Evolutionary conservation across 1,284 basidiomycete genomes (phyloP).

Genomic region (Cutaneotrichosporon mucoides): DNA sequence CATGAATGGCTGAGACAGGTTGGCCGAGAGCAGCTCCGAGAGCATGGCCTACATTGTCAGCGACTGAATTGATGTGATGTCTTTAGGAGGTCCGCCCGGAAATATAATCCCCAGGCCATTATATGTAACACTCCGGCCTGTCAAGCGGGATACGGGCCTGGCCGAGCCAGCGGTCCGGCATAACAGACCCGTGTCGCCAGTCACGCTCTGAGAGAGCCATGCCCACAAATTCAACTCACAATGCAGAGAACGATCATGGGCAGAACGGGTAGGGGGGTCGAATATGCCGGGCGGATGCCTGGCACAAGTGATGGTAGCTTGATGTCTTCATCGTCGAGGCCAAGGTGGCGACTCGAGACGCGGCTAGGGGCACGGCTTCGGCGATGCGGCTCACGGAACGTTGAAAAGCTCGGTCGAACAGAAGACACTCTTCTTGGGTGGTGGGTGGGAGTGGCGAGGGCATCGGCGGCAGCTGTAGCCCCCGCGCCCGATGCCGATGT

Average conservation of each 20-base stretch:
- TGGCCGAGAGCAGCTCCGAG: conserved; percentile 86
- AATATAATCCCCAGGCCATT: too few relatives aligned
- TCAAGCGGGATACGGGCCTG: too few relatives aligned
- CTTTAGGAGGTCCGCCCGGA: neutral
- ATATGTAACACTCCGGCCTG: too few relatives aligned
- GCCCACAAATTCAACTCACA: conserved; percentile 52
- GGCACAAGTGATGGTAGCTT: conserved; percentile 47
- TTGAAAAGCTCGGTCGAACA: conserved; percentile 13
- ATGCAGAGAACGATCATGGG: conserved; percentile 89
- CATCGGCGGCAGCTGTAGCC: conserved; percentile 1
- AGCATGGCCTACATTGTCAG: conserved; percentile 66
- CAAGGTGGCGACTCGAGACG: neutral
- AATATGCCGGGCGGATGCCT: conserved; percentile 48
- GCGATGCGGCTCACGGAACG: conserved; percentile 6
- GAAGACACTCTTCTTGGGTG: conserved; percentile 6
- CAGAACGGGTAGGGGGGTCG: conserved; percentile 73
- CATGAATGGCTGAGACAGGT: conserved; percentile 81
- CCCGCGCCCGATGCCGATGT: neutral
- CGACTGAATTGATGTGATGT: neutral
- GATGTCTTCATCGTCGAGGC: conserved; percentile 28
- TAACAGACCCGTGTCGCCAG: neutral
- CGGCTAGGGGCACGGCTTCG: neutral
- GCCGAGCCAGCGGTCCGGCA: neutral
- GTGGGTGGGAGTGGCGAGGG: neutral
- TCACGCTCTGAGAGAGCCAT: neutral